Evolutionary conservation across 805 yeast genomes (phyloP), one percentile per base, ranked within the genome.

Genomic region (Candida coquimbonensis): DNA sequence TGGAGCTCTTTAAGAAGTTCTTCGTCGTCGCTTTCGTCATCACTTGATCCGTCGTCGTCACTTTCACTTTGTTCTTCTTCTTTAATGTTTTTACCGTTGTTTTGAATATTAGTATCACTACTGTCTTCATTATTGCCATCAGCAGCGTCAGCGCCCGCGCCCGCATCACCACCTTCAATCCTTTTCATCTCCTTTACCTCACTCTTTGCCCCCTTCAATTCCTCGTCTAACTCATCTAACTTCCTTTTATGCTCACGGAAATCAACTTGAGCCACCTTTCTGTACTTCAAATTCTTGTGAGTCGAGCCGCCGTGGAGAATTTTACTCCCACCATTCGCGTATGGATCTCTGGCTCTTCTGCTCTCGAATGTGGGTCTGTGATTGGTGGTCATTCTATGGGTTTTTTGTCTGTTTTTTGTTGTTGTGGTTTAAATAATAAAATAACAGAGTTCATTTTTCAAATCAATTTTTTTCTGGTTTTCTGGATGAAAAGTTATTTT

Each of bases 351-450:
- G 1, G 75, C 78, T 44, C 81, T 81, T 54, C 78, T 71, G 17
- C 84, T 83, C 51, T 81, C 87, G 50, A 81, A 71, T 7, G 85
- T 81, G 0, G 87, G 86, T 57, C 83, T 72, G 55, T 80, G 85
- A 9, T 85, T 83, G 4, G 86, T 77, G 0, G 87, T 78, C 87
- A 81, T 81, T 14, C 13, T 38, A 14, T n/a, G 4, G 9, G n/a
- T 36, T 21, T 0, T 27, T 3, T 11, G 9, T 27, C 9, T 27
- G 8, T 27, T 27, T 27, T 27, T 27, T 5, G 12, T 27, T 27
- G 12, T 27, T 27, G 5, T 27, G 9, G 9, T 27, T 27, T 9
- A 27, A 9, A 11, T 27, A 21, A 21, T n/a, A n/a, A 21, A 21
- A 21, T 21, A 21, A 3, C 24, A 21, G 7, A 21, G 24, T 21